Evolutionary conservation across 352 stramenopile genomes (phyloP).

Genomic region (Phytophthora sp.): DNA sequence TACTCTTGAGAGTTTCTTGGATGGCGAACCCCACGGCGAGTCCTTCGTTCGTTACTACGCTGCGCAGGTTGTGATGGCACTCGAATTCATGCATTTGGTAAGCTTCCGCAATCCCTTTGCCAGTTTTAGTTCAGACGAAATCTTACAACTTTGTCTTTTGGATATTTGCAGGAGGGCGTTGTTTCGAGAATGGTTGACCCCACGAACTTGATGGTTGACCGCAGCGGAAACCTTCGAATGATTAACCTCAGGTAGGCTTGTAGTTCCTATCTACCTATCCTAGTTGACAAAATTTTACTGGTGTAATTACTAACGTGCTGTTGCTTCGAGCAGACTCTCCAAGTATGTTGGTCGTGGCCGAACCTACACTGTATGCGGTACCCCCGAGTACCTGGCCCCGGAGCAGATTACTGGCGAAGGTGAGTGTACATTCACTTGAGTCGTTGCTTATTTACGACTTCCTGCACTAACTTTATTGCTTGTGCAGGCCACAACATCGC

Average conservation of each 20-base stretch:
- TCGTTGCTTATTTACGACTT: not conserved
- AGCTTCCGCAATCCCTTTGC: slow-evolving; percentile 8
- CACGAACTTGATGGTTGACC: slow-evolving; percentile 82
- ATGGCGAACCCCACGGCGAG: slow-evolving; percentile 71
- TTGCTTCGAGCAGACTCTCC: slow-evolving; percentile 52
- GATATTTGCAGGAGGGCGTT: slow-evolving; percentile 65
- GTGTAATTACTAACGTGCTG: no score
- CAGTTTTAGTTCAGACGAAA: not conserved
- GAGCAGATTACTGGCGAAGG: slow-evolving; percentile 90
- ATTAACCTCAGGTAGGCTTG: slow-evolving; percentile 74
- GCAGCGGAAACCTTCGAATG: slow-evolving; percentile 84
- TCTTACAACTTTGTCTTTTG: slow-evolving; percentile 11
- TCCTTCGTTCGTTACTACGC: slow-evolving; percentile 87
- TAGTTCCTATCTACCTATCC: no score
- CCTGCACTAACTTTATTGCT: not conserved
- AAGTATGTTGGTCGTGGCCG: slow-evolving; percentile 87
- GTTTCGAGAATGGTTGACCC: slow-evolving; percentile 82
- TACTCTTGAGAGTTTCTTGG: slow-evolving; percentile 79
- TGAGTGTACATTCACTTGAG: slow-evolving; percentile 11
- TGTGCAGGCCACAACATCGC: slow-evolving; percentile 80
- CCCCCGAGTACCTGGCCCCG: slow-evolving; percentile 83
- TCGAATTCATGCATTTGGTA: slow-evolving; percentile 86
- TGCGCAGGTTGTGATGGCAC: slow-evolving; percentile 80
- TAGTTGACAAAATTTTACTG: no score
- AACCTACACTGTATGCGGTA: slow-evolving; percentile 89